A percentile compares a stretch with the other conserved stretches of the same genome.
phyloP scores from a whole-genome alignment of 805 yeast species.

The Candida maris region DNA sequence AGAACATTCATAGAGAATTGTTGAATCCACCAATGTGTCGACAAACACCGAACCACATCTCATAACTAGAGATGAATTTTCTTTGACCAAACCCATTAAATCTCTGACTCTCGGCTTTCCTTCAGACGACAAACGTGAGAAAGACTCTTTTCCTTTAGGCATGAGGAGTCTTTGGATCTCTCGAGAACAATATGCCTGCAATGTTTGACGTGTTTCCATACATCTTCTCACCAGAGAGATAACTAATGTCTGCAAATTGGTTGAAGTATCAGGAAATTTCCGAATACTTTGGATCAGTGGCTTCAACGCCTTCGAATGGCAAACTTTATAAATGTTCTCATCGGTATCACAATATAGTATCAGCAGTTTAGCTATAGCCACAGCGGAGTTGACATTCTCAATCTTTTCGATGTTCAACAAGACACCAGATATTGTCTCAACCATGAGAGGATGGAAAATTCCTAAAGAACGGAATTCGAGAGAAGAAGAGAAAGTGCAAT shows the following conservation, averaged over 20 bases:
- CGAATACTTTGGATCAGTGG: slow-evolving; percentile 44
- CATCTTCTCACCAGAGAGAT: slow-evolving; percentile 61
- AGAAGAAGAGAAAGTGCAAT: slow-evolving; percentile 15
- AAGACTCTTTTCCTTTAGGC: slow-evolving; percentile 18
- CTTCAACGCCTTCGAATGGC: slow-evolving; percentile 44
- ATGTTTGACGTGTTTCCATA: slow-evolving; percentile 55
- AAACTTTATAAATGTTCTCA: slow-evolving; percentile 36
- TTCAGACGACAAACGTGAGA: slow-evolving; percentile 2
- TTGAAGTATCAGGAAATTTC: slow-evolving; percentile 33
- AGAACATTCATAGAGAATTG: slow-evolving; percentile 18
- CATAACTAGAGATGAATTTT: slow-evolving; percentile 44
- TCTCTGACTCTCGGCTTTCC: slow-evolving; percentile 36
- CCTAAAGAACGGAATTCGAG: slow-evolving; percentile 17
- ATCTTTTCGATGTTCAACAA: slow-evolving; percentile 41
- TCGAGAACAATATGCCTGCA: slow-evolving; percentile 45
- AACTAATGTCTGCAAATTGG: slow-evolving; percentile 42
- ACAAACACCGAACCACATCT: slow-evolving; percentile 30
- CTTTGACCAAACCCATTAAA: slow-evolving; percentile 44
- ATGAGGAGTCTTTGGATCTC: slow-evolving; percentile 47
- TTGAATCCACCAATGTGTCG: slow-evolving; percentile 19
- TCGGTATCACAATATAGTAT: slow-evolving; percentile 50
- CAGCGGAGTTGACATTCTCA: slow-evolving; percentile 43
- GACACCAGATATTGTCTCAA: slow-evolving; percentile 38
- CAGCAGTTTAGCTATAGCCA: slow-evolving; percentile 52
- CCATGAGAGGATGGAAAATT: slow-evolving; percentile 18